phyloP scores from a whole-genome alignment of 495 filamentous ascomycete genomes.

The Talaromyces trachyspermus region DNA sequence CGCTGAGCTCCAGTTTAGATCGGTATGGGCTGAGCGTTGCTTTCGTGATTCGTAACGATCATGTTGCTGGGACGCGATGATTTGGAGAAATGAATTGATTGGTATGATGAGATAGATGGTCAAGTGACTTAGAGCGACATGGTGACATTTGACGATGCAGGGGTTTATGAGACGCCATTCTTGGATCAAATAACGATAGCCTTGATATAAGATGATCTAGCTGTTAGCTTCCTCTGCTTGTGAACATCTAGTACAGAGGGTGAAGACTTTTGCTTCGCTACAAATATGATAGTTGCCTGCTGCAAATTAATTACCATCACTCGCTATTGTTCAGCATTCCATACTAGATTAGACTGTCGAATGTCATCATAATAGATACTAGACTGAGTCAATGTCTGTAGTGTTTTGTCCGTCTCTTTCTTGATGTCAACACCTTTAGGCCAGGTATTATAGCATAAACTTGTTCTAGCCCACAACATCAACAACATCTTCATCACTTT shows the following conservation, averaged over 20 bases:
- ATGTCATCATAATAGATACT: neutral
- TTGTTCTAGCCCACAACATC: neutral
- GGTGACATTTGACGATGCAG: too few species aligned
- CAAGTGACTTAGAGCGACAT: too few species aligned
- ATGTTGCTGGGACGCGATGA: too few species aligned
- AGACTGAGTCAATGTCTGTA: neutral
- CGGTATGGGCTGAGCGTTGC: too few species aligned
- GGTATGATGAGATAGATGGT: too few species aligned
- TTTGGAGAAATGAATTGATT: too few species aligned
- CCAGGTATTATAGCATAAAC: neutral
- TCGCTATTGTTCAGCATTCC: neutral
- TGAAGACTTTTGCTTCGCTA: neutral
- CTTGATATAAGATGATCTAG: neutral
- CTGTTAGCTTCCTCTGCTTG: neutral
- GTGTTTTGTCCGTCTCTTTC: neutral
- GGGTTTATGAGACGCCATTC: too few species aligned
- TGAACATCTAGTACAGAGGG: neutral
- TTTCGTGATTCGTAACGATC: too few species aligned
- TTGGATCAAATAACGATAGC: neutral
- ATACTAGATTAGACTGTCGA: neutral
- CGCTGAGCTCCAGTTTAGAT: too few species aligned
- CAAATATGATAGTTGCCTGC: neutral
- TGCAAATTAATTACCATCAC: neutral
- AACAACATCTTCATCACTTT: slow-evolving; percentile 1
- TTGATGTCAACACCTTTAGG: neutral